Evolutionary conservation across 495 filamentous ascomycete genomes (phyloP), one percentile per base, ranked within the genome.

Genomic region (Lasiosphaeria miniovina): DNA sequence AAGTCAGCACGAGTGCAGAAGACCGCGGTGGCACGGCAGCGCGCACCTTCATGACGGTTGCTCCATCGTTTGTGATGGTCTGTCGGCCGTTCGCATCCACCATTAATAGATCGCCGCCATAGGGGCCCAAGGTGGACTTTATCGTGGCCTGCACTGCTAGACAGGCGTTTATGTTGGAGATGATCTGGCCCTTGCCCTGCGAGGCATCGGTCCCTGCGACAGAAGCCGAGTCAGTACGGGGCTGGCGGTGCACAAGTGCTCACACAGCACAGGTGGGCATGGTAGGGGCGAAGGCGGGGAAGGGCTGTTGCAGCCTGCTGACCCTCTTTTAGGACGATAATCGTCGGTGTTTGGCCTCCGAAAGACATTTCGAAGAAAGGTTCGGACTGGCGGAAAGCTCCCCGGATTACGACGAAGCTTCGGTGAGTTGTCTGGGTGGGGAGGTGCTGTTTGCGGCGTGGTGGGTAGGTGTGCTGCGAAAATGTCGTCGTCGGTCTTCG

Each of bases 161-260:
- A 76, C 94, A 98, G 62, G 93, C 94, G 79, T 96, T 96, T 78
- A 98, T 98, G 75, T 98, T 98, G 55, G 93, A 96, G 70, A 98
- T 84, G 66, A 98, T 89, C 79, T 98, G 94, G 57, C 93, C 93
- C 74, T 93, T 93, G 65, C 94, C 94, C 76, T 98, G 94, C 24
- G 94, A 96, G 61, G 91, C 83, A 77, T 98, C 94, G 76, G 94
- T 98, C 63, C 94, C 94, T 96, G 67, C 63, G 67, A 31, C 2
- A 55, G 49, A 55, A 17, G 64, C 52, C 57, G 41, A 58, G 64
- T 71, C 62, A 68, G 69, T 63, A 52, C 54, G 52, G 57, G 61
- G 35, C 35, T 7, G 5, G 12, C 4, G 43, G 11, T 5, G 15
- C 43, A 24, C 24, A 24, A 2, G 24, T 24, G 24, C 2, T 24